A percentile compares a stretch with the other conserved stretches of the same genome.
phyloP scores from a whole-genome alignment of 805 yeast genomes.

The Debaryomyces maramus region DNA sequence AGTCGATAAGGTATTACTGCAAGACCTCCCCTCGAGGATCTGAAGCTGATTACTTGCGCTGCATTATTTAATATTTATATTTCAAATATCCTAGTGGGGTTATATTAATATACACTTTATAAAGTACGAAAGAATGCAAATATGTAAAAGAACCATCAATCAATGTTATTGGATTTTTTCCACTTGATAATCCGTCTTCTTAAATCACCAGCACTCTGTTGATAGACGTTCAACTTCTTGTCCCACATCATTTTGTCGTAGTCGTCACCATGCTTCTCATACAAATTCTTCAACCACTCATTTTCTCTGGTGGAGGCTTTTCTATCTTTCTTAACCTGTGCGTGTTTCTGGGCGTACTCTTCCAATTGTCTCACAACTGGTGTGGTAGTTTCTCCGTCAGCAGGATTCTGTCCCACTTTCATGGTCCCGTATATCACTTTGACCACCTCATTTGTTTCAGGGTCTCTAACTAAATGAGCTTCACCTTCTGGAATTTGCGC shows the following conservation, averaged over 20 bases:
- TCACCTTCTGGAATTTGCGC: conserved; percentile 71
- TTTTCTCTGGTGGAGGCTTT: conserved; percentile 69
- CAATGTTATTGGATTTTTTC: conserved; percentile 49
- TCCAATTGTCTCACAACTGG: conserved; percentile 72
- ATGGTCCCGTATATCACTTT: conserved; percentile 71
- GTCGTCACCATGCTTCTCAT: conserved; percentile 83
- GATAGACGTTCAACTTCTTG: conserved; percentile 75
- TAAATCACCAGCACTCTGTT: conserved; percentile 83
- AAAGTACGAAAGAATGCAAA: background rate
- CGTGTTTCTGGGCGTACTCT: conserved; percentile 41
- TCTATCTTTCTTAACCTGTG: conserved; percentile 53
- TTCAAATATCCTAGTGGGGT: background rate
- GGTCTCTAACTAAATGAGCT: conserved; percentile 73
- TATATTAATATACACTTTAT: background rate
- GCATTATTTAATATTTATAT: too few relatives aligned
- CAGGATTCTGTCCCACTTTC: conserved; percentile 27
- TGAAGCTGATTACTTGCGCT: conserved; percentile 5
- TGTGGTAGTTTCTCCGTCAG: conserved; percentile 37
- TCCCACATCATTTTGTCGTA: conserved; percentile 92
- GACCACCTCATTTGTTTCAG: conserved; percentile 59
- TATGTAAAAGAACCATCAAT: conserved; percentile 1
- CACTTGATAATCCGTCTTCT: conserved; percentile 70
- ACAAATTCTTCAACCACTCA: conserved; percentile 65
- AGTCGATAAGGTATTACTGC: conserved; percentile 33
- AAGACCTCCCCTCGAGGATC: conserved; percentile 28